phyloP scores from a whole-genome alignment of 2,329 filamentous ascomycete species.

The Cercospora sp. region DNA sequence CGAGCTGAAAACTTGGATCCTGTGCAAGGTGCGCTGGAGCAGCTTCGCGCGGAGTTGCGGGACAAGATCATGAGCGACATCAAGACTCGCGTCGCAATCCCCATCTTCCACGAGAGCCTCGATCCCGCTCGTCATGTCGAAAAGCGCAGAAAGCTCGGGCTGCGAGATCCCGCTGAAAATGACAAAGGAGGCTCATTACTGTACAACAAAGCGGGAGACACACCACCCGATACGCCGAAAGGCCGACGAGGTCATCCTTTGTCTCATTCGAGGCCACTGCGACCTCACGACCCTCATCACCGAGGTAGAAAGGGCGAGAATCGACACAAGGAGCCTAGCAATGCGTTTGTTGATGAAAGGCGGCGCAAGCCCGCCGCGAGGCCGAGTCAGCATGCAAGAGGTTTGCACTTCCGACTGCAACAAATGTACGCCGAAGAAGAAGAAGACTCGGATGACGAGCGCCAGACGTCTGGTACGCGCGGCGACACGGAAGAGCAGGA shows the following conservation, averaged over 20 bases:
- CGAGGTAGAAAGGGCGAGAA: slow-evolving; percentile 40
- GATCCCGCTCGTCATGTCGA: slow-evolving; percentile 76
- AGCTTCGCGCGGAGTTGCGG: slow-evolving; percentile 75
- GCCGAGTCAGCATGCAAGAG: slow-evolving; percentile 65
- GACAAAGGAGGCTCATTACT: slow-evolving; percentile 54
- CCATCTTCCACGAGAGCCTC: slow-evolving; percentile 75
- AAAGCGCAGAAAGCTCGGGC: slow-evolving; percentile 77
- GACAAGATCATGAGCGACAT: slow-evolving; percentile 88
- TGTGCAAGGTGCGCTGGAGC: slow-evolving; percentile 77
- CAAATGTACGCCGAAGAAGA: slow-evolving; percentile 74
- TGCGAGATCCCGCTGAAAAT: slow-evolving; percentile 63
- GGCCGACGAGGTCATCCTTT: slow-evolving; percentile 42
- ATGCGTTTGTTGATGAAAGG: slow-evolving; percentile 59
- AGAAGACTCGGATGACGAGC: slow-evolving; percentile 78
- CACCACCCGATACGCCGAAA: slow-evolving; percentile 64
- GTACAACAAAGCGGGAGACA: slow-evolving; percentile 57
- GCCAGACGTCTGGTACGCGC: slow-evolving; percentile 63
- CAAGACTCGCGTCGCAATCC: slow-evolving; percentile 80
- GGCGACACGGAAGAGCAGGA: slow-evolving; percentile 80
- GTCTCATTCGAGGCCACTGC: slow-evolving; percentile 44
- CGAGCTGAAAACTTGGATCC: slow-evolving; percentile 87
- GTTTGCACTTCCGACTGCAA: slow-evolving; percentile 77
- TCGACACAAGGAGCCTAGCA: slow-evolving; percentile 40
- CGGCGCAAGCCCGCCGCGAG: slow-evolving; percentile 56
- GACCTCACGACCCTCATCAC: slow-evolving; percentile 47